These are phyloP conservation scores for Glarea lozoyensis DNA, from an alignment of 495 filamentous ascomycete genomes.

Conservation along the genomic window DNA sequence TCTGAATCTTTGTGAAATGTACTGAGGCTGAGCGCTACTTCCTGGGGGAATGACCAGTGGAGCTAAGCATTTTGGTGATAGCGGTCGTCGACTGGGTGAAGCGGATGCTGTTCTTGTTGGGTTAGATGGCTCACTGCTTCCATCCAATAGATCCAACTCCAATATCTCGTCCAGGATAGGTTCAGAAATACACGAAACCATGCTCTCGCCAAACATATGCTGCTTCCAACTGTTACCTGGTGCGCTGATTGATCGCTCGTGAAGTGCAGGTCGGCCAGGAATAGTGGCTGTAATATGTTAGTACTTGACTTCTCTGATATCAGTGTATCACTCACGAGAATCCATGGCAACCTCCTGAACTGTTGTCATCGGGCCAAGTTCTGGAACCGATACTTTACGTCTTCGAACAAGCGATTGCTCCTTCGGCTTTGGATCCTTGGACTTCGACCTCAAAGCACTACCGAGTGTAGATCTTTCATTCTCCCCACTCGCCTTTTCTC, in stretches of 20 bases:
- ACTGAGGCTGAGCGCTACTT: conserved; percentile 18
- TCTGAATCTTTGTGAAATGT: conserved; percentile 29
- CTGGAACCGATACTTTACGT: conserved; percentile 55
- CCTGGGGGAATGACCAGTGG: conserved; percentile 41
- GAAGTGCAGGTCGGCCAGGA: conserved; percentile 56
- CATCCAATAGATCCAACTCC: conserved; percentile 16
- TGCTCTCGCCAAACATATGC: conserved; percentile 31
- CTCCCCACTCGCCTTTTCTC: conserved; percentile 29
- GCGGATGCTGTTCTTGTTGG: conserved; percentile 17
- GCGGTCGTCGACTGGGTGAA: conserved; percentile 29
- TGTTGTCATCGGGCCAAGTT: conserved; percentile 57
- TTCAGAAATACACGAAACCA: conserved; percentile 23
- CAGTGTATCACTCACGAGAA: conserved; percentile 54
- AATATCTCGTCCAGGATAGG: conserved; percentile 22
- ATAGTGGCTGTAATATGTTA: conserved; percentile 52
- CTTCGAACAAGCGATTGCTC: conserved; percentile 43
- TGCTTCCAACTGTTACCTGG: conserved; percentile 44
- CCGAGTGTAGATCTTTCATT: conserved; percentile 31
- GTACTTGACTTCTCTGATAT: not conserved
- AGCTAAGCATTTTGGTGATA: conserved; percentile 40
- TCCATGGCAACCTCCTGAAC: conserved; percentile 61
- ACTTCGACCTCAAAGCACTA: conserved; percentile 34
- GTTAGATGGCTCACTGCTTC: not conserved
- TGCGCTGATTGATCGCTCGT: conserved; percentile 59
- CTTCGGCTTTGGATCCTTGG: conserved; percentile 24